phyloP scores from a whole-genome alignment of 1,284 basidiomycete species.

The Apiotrichum porosum region DNA sequence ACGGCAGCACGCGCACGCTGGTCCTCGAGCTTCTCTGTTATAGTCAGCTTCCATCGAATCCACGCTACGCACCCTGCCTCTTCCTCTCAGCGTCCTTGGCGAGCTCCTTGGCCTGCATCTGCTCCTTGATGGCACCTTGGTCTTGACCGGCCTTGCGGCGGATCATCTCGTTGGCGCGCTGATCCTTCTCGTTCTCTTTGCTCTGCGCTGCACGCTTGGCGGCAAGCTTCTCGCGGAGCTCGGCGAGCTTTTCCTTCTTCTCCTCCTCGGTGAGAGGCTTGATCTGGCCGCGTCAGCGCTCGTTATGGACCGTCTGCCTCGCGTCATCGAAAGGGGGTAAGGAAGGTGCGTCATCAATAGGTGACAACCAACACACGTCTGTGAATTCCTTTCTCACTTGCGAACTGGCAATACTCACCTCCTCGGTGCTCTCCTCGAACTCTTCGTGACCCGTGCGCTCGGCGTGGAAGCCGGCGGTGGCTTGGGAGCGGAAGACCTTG shows the following conservation, averaged over 20 bases:
- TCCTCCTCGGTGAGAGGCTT: conserved; percentile 89
- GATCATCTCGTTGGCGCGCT: conserved; percentile 69
- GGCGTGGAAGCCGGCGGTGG: conserved; percentile 87
- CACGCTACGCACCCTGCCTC: conserved; percentile 59
- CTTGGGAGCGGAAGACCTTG: conserved; percentile 81
- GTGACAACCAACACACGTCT: too few species aligned
- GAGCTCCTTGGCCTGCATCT: conserved; percentile 70
- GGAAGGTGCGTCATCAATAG: neutral
- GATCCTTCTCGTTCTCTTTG: conserved; percentile 64
- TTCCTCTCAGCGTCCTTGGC: conserved; percentile 73
- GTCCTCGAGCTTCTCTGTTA: conserved; percentile 76
- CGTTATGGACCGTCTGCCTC: too few species aligned
- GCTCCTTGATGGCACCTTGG: conserved; percentile 65
- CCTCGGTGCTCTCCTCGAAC: conserved; percentile 92
- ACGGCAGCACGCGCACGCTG: conserved; percentile 74
- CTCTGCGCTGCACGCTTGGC: conserved; percentile 66
- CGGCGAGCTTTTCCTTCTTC: conserved; percentile 73
- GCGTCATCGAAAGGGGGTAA: neutral
- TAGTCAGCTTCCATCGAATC: neutral
- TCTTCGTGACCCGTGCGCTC: conserved; percentile 92
- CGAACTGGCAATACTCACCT: conserved; percentile 54
- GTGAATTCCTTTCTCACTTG: too few species aligned
- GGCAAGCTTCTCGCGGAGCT: conserved; percentile 70
- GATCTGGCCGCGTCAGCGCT: too few species aligned
- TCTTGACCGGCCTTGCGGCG: conserved; percentile 83